Evolutionary conservation across 495 filamentous ascomycete genomes (phyloP).

Genomic region (Penicillium salamii): DNA sequence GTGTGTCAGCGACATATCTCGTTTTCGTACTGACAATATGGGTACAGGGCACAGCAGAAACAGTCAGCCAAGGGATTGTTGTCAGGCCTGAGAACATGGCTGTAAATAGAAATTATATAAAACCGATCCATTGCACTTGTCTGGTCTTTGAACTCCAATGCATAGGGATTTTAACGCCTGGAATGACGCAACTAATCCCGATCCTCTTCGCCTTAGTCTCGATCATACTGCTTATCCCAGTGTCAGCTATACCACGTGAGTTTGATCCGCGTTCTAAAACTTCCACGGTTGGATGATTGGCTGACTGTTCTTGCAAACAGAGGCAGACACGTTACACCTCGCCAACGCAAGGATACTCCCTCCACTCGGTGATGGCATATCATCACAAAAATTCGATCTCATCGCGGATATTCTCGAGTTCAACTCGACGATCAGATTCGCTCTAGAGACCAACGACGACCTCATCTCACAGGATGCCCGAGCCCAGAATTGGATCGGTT

Average conservation of each 20-base stretch:
- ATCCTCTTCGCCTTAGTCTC: background rate
- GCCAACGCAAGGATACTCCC: background rate
- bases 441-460: constrained; percentile 79
- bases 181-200: background rate
- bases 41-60: background rate
- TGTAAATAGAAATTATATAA: background rate
- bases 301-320: background rate
- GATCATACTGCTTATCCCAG: background rate
- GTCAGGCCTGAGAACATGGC: background rate
- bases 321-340: background rate
- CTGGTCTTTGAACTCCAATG: no score
- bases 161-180: background rate
- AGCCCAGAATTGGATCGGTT: constrained; percentile 57
- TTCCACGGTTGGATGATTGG: no score
- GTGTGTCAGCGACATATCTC: background rate
- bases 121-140: no score
- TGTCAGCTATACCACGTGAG: background rate
- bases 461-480: constrained; percentile 64
- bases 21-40: background rate
- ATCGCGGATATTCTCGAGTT: constrained; percentile 62
- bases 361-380: background rate
- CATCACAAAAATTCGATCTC: constrained; percentile 57
- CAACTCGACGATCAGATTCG: constrained; percentile 62
- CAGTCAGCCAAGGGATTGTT: background rate
- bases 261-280: no score